Percentiles rank a stretch among this genome's conserved stretches.
These are phyloP conservation scores for Ajuga reptans DNA, from an alignment of 305 asterid genomes.

Conservation along the genomic window DNA sequence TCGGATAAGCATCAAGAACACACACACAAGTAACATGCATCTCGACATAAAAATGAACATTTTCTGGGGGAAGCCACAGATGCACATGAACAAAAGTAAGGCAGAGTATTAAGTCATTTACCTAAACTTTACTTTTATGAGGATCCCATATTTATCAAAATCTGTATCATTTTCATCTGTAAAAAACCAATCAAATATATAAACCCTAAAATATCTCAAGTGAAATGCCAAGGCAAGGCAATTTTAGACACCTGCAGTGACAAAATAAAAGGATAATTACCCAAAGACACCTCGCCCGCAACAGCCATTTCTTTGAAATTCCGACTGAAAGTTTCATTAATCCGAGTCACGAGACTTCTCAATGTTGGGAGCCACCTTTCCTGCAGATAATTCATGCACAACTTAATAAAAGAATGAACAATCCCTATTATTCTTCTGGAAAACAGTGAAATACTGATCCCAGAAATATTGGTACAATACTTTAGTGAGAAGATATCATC, in stretches of 20 bases:
- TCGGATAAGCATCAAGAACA: neutral
- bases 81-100: neutral
- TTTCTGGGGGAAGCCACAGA: neutral
- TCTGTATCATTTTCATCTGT: conserved; percentile 82
- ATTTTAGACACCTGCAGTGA: conserved; percentile 8
- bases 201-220: conserved; percentile 12
- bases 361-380: conserved; percentile 85
- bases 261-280: conserved; percentile 31
- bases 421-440: neutral
- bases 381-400: conserved; percentile 38
- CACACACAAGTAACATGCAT: neutral
- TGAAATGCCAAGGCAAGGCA: conserved; percentile 9
- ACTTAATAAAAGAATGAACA: conserved; percentile 1
- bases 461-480: neutral
- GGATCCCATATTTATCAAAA: conserved; percentile 81
- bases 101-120: conserved; percentile 22
- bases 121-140: conserved; percentile 98
- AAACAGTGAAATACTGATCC: neutral
- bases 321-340: conserved; percentile 74
- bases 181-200: conserved; percentile 23
- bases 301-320: conserved; percentile 99
- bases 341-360: conserved; percentile 67
- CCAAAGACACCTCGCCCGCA: conserved; percentile 92
- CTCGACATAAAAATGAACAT: neutral
- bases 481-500: neutral